Conservation (phyloP, 768 basidiomycete genomes). For the Russula griseocarnosa region DNA sequence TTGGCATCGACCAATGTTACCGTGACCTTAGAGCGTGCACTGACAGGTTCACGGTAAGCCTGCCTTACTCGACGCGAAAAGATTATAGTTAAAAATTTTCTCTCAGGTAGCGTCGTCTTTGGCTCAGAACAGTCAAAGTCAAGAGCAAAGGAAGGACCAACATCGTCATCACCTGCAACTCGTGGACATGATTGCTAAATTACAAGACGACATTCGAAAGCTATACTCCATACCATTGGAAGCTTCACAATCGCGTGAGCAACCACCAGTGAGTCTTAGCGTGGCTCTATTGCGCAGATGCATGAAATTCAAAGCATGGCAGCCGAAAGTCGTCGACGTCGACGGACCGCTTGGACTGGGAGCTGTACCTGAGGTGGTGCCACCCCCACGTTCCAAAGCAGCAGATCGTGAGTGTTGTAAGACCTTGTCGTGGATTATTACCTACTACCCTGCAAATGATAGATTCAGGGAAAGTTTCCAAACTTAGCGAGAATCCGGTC, state of each 20-base stretch:
- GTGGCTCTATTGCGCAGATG: not conserved
- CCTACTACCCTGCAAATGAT: not conserved
- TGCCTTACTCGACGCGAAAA: not conserved
- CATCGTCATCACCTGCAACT: not conserved
- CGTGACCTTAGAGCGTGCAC: slow-evolving; percentile 39
- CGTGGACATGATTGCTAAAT: not conserved
- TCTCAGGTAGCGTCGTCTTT: slow-evolving; percentile 6
- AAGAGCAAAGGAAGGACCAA: not conserved
- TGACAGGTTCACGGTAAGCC: slow-evolving; percentile 38
- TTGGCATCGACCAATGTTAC: slow-evolving; percentile 40
- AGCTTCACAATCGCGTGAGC: not conserved
- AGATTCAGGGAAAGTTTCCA: slow-evolving; percentile 35
- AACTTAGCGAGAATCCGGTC: slow-evolving; percentile 34
- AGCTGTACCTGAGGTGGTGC: not conserved
- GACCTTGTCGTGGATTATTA: not conserved
- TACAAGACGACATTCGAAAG: slow-evolving; percentile 5
- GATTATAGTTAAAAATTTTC: not conserved
- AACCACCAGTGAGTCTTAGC: slow-evolving; percentile 1
- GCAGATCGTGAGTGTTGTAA: slow-evolving; percentile 7
- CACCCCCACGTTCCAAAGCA: not conserved
- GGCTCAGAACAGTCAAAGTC: not conserved
- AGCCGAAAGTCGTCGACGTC: not conserved
- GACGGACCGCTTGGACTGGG: not conserved
- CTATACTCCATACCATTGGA: not conserved
- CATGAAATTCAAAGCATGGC: not conserved